Evolutionary conservation across 306 rosid genomes (phyloP), one percentile per base, ranked within the genome.

Genomic region (Cicer chorassanicum): DNA sequence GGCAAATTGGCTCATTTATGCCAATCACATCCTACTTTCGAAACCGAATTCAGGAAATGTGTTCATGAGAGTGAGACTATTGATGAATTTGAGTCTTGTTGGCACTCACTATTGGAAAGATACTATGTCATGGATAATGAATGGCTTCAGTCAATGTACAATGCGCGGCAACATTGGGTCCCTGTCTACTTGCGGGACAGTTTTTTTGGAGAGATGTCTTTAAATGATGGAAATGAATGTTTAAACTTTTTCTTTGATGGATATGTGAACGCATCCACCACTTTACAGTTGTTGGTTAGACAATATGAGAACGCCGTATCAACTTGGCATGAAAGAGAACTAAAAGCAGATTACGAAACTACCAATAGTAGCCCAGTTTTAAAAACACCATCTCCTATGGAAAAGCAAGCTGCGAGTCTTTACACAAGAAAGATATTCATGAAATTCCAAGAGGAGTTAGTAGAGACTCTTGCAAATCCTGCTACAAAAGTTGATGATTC

Each of bases 321-420:
- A 49, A 79, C 76, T 77, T 88, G 96, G 91, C 88, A 88, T 77
- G 98, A 91, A 79, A 88, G 79, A 78, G 97, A 90, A 78, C 66
- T 89, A 69, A 93, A 93, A 82, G 97, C 92, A 65, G 97, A 93
- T 82, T 85, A 73, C 39, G 97, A 93, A 65, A 87, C 96, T 34
- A 85, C 70, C 64, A 85, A 80, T 75, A 85, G 82, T 44, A 79
- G 77, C 67, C 96, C 92, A 4, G 81, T 82, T 71, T 82, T 93
- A 46, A 93, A 86, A 86, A 90, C 96, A 45, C 97, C 97, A 54
- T 90, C 97, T 57, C 97, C 97, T 40, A 93, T 90, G 95, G 98
- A 93, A 80, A 91, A 91, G 68, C 97, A 93, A 86, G 97, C 96
- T 66, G 97, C 93, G 38, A 81, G 68, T 78, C 89, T 91, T 41